Evolutionary conservation across 208 protist genomes (phyloP).

Genomic region (Leishmania amazonensis): DNA sequence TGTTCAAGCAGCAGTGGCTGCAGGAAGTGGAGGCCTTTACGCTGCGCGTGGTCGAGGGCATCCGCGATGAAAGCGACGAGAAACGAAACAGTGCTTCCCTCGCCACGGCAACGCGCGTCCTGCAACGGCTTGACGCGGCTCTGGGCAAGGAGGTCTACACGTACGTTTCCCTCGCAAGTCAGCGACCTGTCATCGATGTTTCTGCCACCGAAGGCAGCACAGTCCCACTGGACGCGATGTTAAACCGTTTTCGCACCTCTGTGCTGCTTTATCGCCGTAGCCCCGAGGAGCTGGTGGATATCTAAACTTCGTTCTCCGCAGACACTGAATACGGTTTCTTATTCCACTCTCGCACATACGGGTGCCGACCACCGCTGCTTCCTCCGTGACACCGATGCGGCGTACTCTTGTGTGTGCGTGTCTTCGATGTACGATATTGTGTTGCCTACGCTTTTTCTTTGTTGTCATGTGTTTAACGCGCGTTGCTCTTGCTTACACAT

Average conservation of each 20-base stretch:
- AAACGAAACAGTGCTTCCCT: slow-evolving; percentile 46
- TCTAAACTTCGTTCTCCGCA: background rate
- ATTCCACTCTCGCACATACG: background rate
- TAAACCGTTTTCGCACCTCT: slow-evolving; percentile 57
- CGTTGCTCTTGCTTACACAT: background rate
- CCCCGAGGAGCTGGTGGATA: slow-evolving; percentile 29
- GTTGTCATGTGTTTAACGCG: background rate
- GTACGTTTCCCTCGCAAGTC: slow-evolving; percentile 59
- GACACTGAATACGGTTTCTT: background rate
- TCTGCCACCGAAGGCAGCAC: slow-evolving; percentile 42
- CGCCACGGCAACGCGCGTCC: slow-evolving; percentile 41
- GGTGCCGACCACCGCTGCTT: background rate
- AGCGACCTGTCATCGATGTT: slow-evolving; percentile 69
- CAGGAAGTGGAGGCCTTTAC: slow-evolving; percentile 82
- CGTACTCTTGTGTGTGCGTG: background rate
- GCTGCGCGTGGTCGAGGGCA: slow-evolving; percentile 63
- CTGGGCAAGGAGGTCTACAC: slow-evolving; percentile 50
- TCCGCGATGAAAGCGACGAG: slow-evolving; percentile 51
- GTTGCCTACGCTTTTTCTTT: background rate
- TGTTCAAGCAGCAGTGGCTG: slow-evolving; percentile 72
- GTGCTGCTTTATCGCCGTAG: slow-evolving; percentile 66
- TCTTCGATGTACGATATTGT: background rate
- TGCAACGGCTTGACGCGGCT: slow-evolving; percentile 45
- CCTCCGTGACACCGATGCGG: background rate
- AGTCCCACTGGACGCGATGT: slow-evolving; percentile 50